These are phyloP conservation scores for Herpetospermum pedunculosum DNA, from an alignment of 306 rosid species.

Conservation along the genomic window DNA sequence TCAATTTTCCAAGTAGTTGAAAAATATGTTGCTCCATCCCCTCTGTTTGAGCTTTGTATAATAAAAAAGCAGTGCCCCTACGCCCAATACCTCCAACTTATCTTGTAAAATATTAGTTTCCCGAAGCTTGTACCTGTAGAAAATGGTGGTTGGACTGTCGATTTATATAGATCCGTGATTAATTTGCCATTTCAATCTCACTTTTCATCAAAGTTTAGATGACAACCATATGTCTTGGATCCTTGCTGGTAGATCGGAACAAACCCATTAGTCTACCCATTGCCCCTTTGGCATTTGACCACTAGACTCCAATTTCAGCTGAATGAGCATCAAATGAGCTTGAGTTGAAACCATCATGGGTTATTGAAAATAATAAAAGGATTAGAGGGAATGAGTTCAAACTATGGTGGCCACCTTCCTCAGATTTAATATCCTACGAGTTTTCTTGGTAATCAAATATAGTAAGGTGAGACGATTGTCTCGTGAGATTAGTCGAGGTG, in stretches of 20 bases:
- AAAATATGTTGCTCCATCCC: slow-evolving; percentile 14
- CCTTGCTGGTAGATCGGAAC: neutral
- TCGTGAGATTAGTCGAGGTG: too few species aligned
- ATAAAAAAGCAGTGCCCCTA: slow-evolving; percentile 30
- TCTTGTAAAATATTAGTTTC: slow-evolving; percentile 30
- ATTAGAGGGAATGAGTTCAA: too few species aligned
- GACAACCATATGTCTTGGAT: neutral
- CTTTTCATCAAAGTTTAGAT: neutral
- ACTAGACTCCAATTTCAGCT: neutral
- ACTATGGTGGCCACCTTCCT: too few species aligned
- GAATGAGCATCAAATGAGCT: neutral
- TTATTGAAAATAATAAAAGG: too few species aligned
- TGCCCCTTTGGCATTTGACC: neutral
- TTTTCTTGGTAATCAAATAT: too few species aligned
- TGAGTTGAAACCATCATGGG: too few species aligned
- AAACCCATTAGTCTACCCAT: neutral
- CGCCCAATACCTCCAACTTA: slow-evolving; percentile 25
- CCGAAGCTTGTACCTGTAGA: slow-evolving; percentile 10
- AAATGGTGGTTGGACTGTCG: slow-evolving; percentile 11
- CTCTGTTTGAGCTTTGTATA: slow-evolving; percentile 21
- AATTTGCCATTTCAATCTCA: neutral
- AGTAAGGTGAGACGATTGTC: too few species aligned
- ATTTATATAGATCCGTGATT: slow-evolving; percentile 6
- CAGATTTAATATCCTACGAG: too few species aligned
- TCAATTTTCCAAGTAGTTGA: slow-evolving; percentile 11